These are phyloP conservation scores for Candida orba DNA, from an alignment of 805 yeast genomes.

Conservation along the genomic window DNA sequence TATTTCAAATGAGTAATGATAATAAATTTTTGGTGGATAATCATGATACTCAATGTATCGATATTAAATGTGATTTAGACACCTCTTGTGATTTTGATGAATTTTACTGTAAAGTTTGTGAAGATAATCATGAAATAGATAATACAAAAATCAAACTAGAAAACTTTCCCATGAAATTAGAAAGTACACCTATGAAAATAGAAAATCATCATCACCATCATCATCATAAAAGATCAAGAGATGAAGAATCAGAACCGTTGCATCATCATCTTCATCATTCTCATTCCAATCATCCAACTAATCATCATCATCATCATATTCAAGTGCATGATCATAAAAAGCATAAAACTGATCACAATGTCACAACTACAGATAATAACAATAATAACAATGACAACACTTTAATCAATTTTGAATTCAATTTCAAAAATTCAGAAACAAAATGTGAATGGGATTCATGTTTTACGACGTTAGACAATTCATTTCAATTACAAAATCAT, in stretches of 20 bases:
- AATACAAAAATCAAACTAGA: background rate
- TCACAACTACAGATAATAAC: background rate
- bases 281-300: slow-evolving; percentile 20
- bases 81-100: slow-evolving; percentile 27
- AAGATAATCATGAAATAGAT: slow-evolving; percentile 7
- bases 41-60: slow-evolving; percentile 16
- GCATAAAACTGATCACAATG: background rate
- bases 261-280: slow-evolving; percentile 20
- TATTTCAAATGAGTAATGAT: background rate
- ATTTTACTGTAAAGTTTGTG: slow-evolving; percentile 27
- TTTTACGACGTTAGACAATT: slow-evolving; percentile 31
- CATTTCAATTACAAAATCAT: slow-evolving; percentile 43
- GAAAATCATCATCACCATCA: slow-evolving; percentile 5
- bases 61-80: slow-evolving; percentile 23
- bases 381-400: too few relatives aligned
- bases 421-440: slow-evolving; percentile 33
- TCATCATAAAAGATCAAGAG: slow-evolving; percentile 10
- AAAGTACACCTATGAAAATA: background rate
- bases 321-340: slow-evolving; percentile 29
- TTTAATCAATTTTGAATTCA: slow-evolving; percentile 22
- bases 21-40: background rate
- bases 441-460: slow-evolving; percentile 71
- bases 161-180: too few relatives aligned
- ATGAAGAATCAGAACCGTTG: slow-evolving; percentile 12
- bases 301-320: slow-evolving; percentile 33